phyloP scores from a whole-genome alignment of 2,329 filamentous ascomycete species.

The Venturia aucupariae region DNA sequence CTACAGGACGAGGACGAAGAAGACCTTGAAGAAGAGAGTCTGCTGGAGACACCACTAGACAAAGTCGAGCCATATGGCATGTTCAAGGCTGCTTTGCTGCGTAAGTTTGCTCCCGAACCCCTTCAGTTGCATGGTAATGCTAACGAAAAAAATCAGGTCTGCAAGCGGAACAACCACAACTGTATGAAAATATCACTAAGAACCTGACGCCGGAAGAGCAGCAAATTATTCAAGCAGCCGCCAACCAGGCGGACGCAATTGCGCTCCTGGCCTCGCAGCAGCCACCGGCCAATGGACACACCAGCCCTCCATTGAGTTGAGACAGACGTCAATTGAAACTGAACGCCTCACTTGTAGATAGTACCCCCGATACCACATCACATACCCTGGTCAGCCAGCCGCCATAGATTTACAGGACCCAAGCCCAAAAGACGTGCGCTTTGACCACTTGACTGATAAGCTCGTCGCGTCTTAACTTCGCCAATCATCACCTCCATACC shows the following conservation, averaged over 20 bases:
- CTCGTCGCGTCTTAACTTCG: neutral
- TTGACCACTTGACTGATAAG: neutral
- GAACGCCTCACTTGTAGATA: neutral
- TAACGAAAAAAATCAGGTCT: conserved; percentile 49
- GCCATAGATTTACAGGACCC: neutral
- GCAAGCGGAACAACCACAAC: conserved; percentile 81
- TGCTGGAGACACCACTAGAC: conserved; percentile 89
- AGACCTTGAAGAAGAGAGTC: conserved; percentile 81
- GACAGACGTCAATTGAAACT: neutral
- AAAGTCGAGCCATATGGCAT: conserved; percentile 89
- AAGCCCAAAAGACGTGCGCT: conserved; percentile 5
- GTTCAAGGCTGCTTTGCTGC: conserved; percentile 72
- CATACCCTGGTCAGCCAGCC: neutral
- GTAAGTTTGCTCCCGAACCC: conserved; percentile 47
- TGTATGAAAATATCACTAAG: conserved; percentile 72
- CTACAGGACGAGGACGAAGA: conserved; percentile 73
- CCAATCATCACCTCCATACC: neutral
- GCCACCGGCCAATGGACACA: neutral
- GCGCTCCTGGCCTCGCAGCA: conserved; percentile 25
- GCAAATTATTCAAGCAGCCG: conserved; percentile 66
- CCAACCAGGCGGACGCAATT: conserved; percentile 59
- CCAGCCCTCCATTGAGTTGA: neutral
- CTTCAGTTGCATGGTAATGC: neutral
- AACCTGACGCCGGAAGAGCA: conserved; percentile 75
- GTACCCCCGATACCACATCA: neutral